Evolutionary conservation across 1,139 yeast genomes (phyloP).

Genomic region (Taphrina pruni): DNA sequence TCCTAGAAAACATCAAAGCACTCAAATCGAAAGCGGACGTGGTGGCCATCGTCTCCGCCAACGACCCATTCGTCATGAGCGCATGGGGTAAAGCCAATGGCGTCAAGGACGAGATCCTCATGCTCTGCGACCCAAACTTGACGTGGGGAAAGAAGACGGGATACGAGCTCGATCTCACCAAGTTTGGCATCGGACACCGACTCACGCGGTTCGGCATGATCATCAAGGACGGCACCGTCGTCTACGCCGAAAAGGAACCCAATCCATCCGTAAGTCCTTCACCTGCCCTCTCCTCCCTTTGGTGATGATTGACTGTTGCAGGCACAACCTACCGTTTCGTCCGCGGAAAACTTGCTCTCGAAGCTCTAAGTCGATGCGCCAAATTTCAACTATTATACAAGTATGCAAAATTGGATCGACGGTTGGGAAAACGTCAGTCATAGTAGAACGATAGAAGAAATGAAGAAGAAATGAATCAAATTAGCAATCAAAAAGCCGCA

Average conservation of each 20-base stretch:
- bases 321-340: constrained; percentile 30
- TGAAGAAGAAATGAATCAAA: no score
- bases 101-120: constrained; percentile 49
- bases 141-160: constrained; percentile 58
- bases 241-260: constrained; percentile 70
- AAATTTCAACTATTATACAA: no score
- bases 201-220: constrained; percentile 74
- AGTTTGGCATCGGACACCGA: constrained; percentile 67
- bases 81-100: constrained; percentile 56
- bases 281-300: background rate
- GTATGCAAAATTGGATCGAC: no score
- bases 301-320: background rate
- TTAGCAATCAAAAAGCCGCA: no score
- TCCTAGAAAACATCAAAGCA: constrained; percentile 51
- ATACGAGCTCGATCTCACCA: constrained; percentile 61
- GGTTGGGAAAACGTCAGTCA: no score
- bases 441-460: no score
- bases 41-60: constrained; percentile 73
- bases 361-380: constrained; percentile 5
- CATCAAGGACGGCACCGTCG: constrained; percentile 68
- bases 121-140: constrained; percentile 48
- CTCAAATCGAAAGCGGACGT: constrained; percentile 70
- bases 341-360: constrained; percentile 27
- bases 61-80: constrained; percentile 77
- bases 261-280: constrained; percentile 60